A percentile compares a stretch with the other conserved stretches of the same genome.
phyloP scores from a whole-genome alignment of 2,329 filamentous ascomycete genomes.

The Colletotrichum chlorophyti region DNA sequence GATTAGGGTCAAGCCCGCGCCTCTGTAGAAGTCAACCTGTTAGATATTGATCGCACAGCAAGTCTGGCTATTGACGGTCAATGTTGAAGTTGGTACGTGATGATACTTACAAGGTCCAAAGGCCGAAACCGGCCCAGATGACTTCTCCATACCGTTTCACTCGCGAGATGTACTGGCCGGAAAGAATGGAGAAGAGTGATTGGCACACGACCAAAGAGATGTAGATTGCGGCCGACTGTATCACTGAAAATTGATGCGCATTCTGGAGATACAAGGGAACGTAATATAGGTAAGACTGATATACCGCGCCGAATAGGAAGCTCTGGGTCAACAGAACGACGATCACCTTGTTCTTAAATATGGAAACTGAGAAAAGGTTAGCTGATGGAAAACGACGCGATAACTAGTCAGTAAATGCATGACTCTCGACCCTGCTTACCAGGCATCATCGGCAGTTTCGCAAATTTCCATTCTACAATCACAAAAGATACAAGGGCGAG shows the following conservation, averaged over 20 bases:
- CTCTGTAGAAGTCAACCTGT: conserved; percentile 34
- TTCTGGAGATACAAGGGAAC: conserved; percentile 69
- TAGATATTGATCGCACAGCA: not conserved
- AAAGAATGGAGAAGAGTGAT: conserved; percentile 50
- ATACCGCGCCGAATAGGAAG: conserved; percentile 65
- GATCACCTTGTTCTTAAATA: conserved; percentile 62
- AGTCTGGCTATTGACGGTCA: not conserved
- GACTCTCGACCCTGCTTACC: not conserved
- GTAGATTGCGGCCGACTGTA: conserved; percentile 58
- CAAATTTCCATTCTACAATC: conserved; percentile 36
- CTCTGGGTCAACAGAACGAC: conserved; percentile 62
- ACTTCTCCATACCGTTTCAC: conserved; percentile 64
- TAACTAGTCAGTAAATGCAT: too few species aligned
- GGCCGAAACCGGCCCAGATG: conserved; percentile 51
- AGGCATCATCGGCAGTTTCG: conserved; percentile 37
- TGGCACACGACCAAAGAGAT: conserved; percentile 57
- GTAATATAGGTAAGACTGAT: conserved; percentile 66
- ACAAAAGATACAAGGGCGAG: conserved; percentile 32
- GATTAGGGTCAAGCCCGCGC: conserved; percentile 57
- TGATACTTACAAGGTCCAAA: conserved; percentile 44
- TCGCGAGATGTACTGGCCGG: conserved; percentile 65
- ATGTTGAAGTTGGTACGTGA: not conserved
- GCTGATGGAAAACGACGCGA: too few species aligned
- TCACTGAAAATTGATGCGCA: conserved; percentile 42
- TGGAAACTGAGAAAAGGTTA: conserved; percentile 41